These are phyloP conservation scores for Diplodia intermedia DNA, from an alignment of 2,329 filamentous ascomycete species.

Conservation along the genomic window DNA sequence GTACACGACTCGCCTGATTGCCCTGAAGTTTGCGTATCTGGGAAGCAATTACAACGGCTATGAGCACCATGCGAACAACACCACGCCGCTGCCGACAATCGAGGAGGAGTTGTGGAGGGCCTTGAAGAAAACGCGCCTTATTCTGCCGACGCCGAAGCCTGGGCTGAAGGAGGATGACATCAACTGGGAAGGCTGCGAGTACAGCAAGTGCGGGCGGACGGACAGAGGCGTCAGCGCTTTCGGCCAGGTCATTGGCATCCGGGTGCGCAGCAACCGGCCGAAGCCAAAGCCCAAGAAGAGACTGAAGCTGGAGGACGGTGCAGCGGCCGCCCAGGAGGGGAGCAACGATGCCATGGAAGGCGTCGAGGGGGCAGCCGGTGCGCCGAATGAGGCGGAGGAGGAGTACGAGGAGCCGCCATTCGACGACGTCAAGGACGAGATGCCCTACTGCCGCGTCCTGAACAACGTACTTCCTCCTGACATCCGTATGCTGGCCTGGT, in stretches of 20 bases:
- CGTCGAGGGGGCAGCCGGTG: conserved; percentile 3
- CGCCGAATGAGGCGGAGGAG: background rate
- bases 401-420: conserved; percentile 52
- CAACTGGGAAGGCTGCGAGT: conserved; percentile 84
- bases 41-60: conserved; percentile 92
- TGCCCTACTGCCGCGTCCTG: conserved; percentile 81
- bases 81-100: conserved; percentile 76
- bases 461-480: conserved; percentile 89
- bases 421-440: conserved; percentile 78
- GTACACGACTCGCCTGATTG: conserved; percentile 84
- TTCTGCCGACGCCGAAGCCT: conserved; percentile 66
- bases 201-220: conserved; percentile 93
- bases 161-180: conserved; percentile 51
- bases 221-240: conserved; percentile 95
- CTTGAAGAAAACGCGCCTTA: conserved; percentile 79
- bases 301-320: conserved; percentile 32
- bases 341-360: conserved; percentile 33
- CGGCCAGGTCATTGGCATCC: conserved; percentile 87
- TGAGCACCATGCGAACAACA: conserved; percentile 79
- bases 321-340: background rate
- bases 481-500: conserved; percentile 93
- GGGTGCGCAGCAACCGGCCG: conserved; percentile 80
- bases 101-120: conserved; percentile 96
- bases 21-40: conserved; percentile 91
- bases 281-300: conserved; percentile 45